Evolutionary conservation across 2,329 filamentous ascomycete genomes (phyloP), one percentile per base, ranked within the genome.

Genomic region (Aphanoascus verrucosus): DNA sequence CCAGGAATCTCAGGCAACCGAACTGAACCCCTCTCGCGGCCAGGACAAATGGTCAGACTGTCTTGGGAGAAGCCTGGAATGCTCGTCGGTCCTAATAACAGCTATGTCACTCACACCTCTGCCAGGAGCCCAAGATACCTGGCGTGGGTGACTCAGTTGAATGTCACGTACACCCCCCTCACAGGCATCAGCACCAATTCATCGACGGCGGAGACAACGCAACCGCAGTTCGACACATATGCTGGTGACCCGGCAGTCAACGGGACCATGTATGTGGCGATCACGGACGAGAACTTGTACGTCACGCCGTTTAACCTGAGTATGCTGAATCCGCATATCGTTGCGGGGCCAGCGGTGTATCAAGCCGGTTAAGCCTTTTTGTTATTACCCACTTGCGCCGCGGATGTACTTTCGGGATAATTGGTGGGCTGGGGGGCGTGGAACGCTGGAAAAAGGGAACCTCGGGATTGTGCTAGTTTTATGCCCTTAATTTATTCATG

Each of bases 271-370:
- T 93, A 91, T 64, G 71, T 94, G 45, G 84, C 82, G 0, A 64
- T 94, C 9, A 91, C 86, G 0, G 86, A 91, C 61, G 64, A 67
- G 0, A 77, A 89, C 58, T 59, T 83, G 0, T 81, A 74, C 56
- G 75, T 90, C 2, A 90, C 86, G 6, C 84, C 86, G 0, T 91
- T 87, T 68, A 93, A 93, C 64, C 55, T 91, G 55, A 79, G 74
- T 20, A 75, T 80, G 74, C 74, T 91, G 17, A 91, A 93, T 59
- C 81, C 85, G 0, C 85, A 89, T 61, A 83, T 93, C 35, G 79
- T 81, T 53, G 86, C 87, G 19, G 73, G 73, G 28, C 74, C 89
- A 52, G 84, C 80, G 51, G 64, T 93, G 37, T 93, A 90, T 67
- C 84, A 88, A 70, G 82, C 86, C 61, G 88, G 87, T 59, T 93